phyloP scores from a whole-genome alignment of 1,284 basidiomycete genomes.

The Athelia psychrophila region DNA sequence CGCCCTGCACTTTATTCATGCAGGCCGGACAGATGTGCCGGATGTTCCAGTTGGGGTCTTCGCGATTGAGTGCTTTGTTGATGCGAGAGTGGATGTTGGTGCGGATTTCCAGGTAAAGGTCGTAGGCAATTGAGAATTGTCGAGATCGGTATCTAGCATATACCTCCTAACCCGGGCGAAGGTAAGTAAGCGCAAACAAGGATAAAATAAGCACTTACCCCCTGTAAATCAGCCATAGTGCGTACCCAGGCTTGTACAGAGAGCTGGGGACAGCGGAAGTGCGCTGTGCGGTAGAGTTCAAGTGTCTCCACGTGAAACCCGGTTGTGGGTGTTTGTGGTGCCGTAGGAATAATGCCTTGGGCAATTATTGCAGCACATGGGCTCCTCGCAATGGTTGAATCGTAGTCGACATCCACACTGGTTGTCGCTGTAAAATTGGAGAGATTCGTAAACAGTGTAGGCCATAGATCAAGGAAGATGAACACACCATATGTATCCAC shows the following conservation, averaged over 20 bases:
- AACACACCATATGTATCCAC: not conserved
- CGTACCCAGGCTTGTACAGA: slow-evolving; percentile 12
- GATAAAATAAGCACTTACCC: not conserved
- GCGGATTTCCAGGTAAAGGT: slow-evolving; percentile 6
- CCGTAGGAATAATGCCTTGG: slow-evolving; percentile 10
- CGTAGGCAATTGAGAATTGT: slow-evolving; percentile 7
- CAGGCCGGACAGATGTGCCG: slow-evolving; percentile 7
- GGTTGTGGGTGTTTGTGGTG: slow-evolving; percentile 5
- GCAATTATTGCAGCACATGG: slow-evolving; percentile 2
- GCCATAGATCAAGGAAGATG: too few species aligned
- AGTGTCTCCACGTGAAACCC: slow-evolving; percentile 8
- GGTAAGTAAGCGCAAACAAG: slow-evolving; percentile 7
- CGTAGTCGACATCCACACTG: not conserved
- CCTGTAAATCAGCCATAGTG: slow-evolving; percentile 11
- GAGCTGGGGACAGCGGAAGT: slow-evolving; percentile 8
- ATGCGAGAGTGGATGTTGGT: slow-evolving; percentile 2
- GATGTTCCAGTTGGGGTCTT: slow-evolving; percentile 3
- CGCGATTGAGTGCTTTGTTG: slow-evolving; percentile 5
- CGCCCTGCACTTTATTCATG: slow-evolving; percentile 5
- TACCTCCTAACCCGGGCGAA: slow-evolving; percentile 1
- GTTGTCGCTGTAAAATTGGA: not conserved
- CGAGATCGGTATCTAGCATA: slow-evolving; percentile 7
- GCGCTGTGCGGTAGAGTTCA: slow-evolving; percentile 9
- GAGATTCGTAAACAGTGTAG: not conserved
- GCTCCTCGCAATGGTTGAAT: not conserved